Evolutionary conservation across 2,329 filamentous ascomycete genomes (phyloP), one percentile per base, ranked within the genome.

Genomic region (Ceratocystis alfenasii): DNA sequence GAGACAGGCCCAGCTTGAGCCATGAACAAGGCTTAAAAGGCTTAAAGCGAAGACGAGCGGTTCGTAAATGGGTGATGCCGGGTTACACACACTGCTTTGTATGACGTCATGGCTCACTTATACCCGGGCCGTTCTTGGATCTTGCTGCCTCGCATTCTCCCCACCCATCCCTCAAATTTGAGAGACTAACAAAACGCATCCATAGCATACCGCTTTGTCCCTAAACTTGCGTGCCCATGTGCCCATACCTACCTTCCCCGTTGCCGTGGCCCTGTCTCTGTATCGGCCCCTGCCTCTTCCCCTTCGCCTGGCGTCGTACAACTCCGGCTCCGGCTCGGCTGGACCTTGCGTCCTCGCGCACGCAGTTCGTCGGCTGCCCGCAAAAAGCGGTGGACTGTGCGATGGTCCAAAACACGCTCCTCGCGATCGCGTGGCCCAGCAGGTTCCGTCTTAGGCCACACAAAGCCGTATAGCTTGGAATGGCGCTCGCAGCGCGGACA

Each of bases 401-500:
- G 81, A 72, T 96, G 92, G 73, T 97, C 93, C 68, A 94, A 80
- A 0, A 95, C 78, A 8, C 85, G 77, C 72, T 86, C 82, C 70
- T 87, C 85, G 66, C 83, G 86, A 73, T 97, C 94, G 22, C 82
- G 75, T 17, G 84, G 84, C 0, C 89, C 89, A 30, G 87, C 85
- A 68, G 81, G 87, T 68, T 96, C 88, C 0, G 94, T 97, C 78
- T 99, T 96, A 5, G 94, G 94, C 94, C 94, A 99, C 66, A 88
- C 81, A 72, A 89, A 96, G 0, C 95, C 95, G 73, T 97, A 99
- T 0, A 99, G 78, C 77, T 95, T 97, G 17, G 89, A 95, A 73
- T 99, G 94, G 0, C 94, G 84, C 76, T 99, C 94, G 74, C 94
- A 99, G 5, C 94, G 85, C 3, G 90, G 92, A 74, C 94, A 99